These are phyloP conservation scores for Hordeum pubiflorum DNA, from an alignment of 202 grass and related monocot genomes.

Conservation along the genomic window DNA sequence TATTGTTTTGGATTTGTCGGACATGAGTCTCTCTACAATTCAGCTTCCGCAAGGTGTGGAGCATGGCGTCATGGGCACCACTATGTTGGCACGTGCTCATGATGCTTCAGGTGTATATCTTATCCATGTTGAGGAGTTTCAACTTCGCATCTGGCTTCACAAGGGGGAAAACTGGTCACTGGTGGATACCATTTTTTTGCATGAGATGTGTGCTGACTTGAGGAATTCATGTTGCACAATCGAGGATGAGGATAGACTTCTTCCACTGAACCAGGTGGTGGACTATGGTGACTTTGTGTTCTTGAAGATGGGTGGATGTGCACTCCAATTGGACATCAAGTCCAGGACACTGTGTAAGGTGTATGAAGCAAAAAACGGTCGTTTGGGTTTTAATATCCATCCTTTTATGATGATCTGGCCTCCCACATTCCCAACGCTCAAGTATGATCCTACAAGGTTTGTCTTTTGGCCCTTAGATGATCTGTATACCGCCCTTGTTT, in stretches of 20 bases:
- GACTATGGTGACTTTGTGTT: neutral
- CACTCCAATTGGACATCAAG: neutral
- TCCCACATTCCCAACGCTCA: neutral
- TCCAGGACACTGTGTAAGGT: neutral
- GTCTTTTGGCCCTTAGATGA: neutral
- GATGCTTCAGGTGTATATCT: neutral
- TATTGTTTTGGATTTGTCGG: neutral
- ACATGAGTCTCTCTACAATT: neutral
- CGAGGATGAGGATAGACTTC: neutral
- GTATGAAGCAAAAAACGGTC: neutral
- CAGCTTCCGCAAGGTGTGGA: neutral
- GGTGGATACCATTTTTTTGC: neutral
- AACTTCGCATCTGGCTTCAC: neutral
- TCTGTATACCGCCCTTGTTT: neutral
- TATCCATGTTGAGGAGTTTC: neutral
- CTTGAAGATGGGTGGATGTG: neutral
- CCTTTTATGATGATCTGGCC: neutral
- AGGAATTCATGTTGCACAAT: neutral
- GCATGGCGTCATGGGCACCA: neutral
- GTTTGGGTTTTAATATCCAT: neutral
- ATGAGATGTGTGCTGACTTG: neutral
- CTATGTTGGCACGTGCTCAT: neutral
- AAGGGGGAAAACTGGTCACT: neutral
- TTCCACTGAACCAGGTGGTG: neutral
- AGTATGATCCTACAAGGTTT: neutral